Conservation (phyloP, 2,329 filamentous ascomycete genomes). For the Cladosporium halotolerans region DNA sequence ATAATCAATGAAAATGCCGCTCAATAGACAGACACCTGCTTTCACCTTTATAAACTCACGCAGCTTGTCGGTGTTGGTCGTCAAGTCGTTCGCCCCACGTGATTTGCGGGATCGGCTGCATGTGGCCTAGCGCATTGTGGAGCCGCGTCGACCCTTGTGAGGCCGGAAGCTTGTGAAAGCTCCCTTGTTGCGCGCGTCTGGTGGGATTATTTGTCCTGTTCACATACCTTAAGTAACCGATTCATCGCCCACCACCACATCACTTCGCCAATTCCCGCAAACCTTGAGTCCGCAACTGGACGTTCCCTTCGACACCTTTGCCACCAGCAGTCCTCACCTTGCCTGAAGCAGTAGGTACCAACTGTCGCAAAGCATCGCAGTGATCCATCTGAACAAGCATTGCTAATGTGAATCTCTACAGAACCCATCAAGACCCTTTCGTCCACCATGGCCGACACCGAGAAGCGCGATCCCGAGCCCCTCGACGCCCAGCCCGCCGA, state of each 20-base stretch:
- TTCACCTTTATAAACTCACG: too few species aligned
- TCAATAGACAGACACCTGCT: too few species aligned
- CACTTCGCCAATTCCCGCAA: too few species aligned
- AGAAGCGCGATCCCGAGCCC: conserved; percentile 8
- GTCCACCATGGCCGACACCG: conserved; percentile 4
- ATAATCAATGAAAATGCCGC: too few species aligned
- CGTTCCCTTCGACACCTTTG: too few species aligned
- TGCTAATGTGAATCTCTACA: neutral
- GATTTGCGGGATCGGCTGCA: neutral
- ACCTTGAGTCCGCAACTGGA: too few species aligned
- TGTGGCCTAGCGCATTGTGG: conserved; percentile 2
- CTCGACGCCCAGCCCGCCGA: conserved; percentile 1
- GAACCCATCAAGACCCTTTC: neutral
- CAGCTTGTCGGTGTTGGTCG: neutral
- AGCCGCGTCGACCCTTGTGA: neutral
- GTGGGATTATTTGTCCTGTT: neutral
- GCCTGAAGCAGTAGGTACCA: too few species aligned
- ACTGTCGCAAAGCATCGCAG: too few species aligned
- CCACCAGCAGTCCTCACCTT: too few species aligned
- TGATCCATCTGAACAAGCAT: neutral
- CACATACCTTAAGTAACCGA: neutral
- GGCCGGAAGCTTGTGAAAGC: conserved; percentile 3
- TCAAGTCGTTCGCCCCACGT: neutral
- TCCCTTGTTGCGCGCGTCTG: neutral
- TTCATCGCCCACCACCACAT: neutral